A percentile compares a stretch with the other conserved stretches of the same genome.
phyloP scores from a whole-genome alignment of 345 rosid genomes.

The Eucalyptus cloeziana region DNA sequence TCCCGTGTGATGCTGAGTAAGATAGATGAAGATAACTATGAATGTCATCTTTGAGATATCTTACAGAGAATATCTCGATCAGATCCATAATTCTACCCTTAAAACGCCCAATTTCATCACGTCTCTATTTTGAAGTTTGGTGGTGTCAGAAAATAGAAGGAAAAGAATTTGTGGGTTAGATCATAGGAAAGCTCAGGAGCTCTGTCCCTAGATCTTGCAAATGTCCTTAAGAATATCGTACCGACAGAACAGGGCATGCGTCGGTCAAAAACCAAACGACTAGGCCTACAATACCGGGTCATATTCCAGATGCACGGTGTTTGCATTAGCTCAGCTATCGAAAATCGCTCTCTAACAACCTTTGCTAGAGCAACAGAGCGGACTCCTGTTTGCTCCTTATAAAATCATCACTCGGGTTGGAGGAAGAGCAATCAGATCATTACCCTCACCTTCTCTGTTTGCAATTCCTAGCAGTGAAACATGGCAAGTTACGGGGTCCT shows the following conservation, averaged over 20 bases:
- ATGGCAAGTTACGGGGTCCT: neutral
- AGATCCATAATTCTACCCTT: neutral
- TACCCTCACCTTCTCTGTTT: neutral
- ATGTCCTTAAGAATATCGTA: neutral
- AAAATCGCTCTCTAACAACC: neutral
- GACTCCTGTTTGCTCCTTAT: neutral
- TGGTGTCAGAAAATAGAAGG: neutral
- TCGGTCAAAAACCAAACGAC: neutral
- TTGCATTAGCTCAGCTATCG: neutral
- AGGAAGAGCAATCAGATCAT: neutral
- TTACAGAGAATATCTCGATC: neutral
- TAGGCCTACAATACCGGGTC: neutral
- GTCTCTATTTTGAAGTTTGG: neutral
- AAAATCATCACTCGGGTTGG: neutral
- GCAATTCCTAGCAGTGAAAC: neutral
- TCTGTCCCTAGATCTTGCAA: neutral
- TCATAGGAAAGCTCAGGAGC: neutral
- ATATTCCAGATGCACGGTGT: neutral
- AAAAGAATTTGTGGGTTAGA: neutral
- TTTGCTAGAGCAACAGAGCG: neutral
- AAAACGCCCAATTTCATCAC: neutral
- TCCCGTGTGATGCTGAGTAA: neutral
- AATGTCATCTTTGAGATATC: neutral
- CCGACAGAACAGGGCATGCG: neutral
- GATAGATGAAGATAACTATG: neutral